Conservation (phyloP, 352 stramenopile species). For the Phytopythium mirpurense region DNA sequence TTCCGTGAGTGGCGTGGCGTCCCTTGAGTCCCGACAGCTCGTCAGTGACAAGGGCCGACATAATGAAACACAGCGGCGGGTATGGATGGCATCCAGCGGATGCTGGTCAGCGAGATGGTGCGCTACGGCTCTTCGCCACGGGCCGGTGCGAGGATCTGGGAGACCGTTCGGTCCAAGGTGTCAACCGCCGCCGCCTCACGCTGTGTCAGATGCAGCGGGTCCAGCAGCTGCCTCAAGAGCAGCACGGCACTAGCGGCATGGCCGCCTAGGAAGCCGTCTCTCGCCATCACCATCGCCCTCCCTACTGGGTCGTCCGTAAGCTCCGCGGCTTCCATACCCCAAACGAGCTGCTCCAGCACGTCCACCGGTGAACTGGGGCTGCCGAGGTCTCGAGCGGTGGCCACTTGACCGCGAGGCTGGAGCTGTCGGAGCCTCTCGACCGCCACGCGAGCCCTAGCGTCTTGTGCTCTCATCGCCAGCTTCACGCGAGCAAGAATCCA, state of each 20-base stretch:
- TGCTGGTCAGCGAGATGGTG: neutral
- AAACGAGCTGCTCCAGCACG: constrained; percentile 21
- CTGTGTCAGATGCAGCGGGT: constrained; percentile 14
- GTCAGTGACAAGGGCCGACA: too few species aligned
- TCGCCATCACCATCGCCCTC: neutral
- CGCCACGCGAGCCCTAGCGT: constrained; percentile 8
- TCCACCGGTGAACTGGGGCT: constrained; percentile 24
- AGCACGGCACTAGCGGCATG: constrained; percentile 29
- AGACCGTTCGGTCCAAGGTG: constrained; percentile 17
- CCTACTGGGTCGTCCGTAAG: neutral
- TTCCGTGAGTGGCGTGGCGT: neutral
- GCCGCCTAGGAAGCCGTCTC: constrained; percentile 13
- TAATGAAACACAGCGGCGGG: too few species aligned
- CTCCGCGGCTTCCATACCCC: neutral
- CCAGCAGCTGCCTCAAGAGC: constrained; percentile 31
- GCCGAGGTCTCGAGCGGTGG: neutral
- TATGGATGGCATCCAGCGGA: too few species aligned
- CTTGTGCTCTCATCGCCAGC: constrained; percentile 22
- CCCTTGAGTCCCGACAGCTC: neutral
- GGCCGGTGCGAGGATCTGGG: constrained; percentile 8
- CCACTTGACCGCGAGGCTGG: neutral
- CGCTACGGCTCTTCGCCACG: too few species aligned
- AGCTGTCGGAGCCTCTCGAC: neutral
- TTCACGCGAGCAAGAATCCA: constrained; percentile 35
- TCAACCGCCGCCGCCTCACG: constrained; percentile 15